Evolutionary conservation across 75 land plant species (phyloP), one percentile per base, ranked within the genome.

Genomic region (Isoetes taiwanensis): DNA sequence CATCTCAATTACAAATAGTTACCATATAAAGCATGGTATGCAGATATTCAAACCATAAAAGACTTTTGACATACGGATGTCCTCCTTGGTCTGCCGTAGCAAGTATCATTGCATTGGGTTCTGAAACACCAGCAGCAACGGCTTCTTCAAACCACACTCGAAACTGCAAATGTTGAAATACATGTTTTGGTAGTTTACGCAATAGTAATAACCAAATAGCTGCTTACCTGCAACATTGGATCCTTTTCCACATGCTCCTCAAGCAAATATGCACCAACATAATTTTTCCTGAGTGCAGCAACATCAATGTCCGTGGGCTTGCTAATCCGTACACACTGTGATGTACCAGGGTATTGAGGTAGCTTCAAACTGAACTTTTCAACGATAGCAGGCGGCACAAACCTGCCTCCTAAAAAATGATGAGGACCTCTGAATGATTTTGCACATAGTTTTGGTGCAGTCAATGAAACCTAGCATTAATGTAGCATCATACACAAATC

Each of bases 41-140:
- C n/a, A n/a, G n/a, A n/a, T n/a, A n/a, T n/a, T n/a, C n/a, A n/a
- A n/a, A n/a, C n/a, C n/a, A n/a, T n/a, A n/a, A n/a, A n/a, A n/a
- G n/a, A n/a, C n/a, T n/a, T n/a, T n/a, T n/a, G n/a, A n/a, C 71
- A 54, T 79, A 93, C 96, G 90, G 81, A 59, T 76, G 79, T 43
- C 90, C 99, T 58, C 80, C 68, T 21, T 68, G 72, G 55, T 69
- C 63, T 32, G 78, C 57, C 28, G 99, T 94, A 41, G 99, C 84
- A 56, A 94, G 71, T 20, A 84, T 73, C 99, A 94, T 88, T 9
- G 99, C 96, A 78, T 94, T 94, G 40, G 99, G 96, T 64, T 94
- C 99, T n/a, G 59, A 61, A 40, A 94, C 48, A 16, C 84, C 78
- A 41, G 81, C 84, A 61, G 84, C 75, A 43, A 94, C 65, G n/a